Base-by-base conservation (phyloP, 2,329 filamentous ascomycete species). In the Phoma sp. region DNA sequence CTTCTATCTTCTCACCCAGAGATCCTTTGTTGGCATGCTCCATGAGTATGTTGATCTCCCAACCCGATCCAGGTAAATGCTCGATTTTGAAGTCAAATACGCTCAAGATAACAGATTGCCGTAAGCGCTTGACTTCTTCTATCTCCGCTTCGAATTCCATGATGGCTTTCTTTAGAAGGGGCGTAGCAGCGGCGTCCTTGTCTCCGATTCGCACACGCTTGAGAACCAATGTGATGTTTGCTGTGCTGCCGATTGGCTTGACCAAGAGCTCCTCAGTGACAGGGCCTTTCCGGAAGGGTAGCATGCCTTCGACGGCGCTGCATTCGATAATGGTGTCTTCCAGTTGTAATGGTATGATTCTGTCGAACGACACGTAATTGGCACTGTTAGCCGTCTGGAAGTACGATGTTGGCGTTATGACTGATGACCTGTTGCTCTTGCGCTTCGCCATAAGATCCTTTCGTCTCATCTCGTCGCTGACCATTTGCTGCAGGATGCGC, bases 21-120 rank as follows among this genome's bases (percentile, higher is more conserved):
- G 93, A 91, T 0, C 92, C 92, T 72, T 91, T 92, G 47, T 92
- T 89, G 10, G 91, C 90, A 65, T 91, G 84, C 43, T 93, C 89
- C 37, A 84, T 88, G 21, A 97, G 80, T 3, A 95, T 81, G 62
- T 85, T 89, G 49, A 96, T 83, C 25, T 86, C 88, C 89, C 91
- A 96, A 6, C 66, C 64, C 33, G 62, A 76, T 61, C 65, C 73
- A 80, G 68, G 89, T 82, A 58, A 33, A 31, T 69, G 67, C 46
- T 76, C 72, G 13, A 97, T 89, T 64, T 90, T 92, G 77, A 92
- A 96, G 58, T 93, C 92, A 53, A 96, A 81, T 33, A 98, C 81
- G 44, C 90, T 86, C 38, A 95, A 83, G 12, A 98, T 78, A 68
- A 92, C 91, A 22, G 85, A 83, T 71, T 97, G 92, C 4, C 85